A percentile compares a stretch with the other conserved stretches of the same genome.
Evolutionary conservation across 2,329 filamentous ascomycete species (phyloP).

Genomic region (Clarireedia hainanense): DNA sequence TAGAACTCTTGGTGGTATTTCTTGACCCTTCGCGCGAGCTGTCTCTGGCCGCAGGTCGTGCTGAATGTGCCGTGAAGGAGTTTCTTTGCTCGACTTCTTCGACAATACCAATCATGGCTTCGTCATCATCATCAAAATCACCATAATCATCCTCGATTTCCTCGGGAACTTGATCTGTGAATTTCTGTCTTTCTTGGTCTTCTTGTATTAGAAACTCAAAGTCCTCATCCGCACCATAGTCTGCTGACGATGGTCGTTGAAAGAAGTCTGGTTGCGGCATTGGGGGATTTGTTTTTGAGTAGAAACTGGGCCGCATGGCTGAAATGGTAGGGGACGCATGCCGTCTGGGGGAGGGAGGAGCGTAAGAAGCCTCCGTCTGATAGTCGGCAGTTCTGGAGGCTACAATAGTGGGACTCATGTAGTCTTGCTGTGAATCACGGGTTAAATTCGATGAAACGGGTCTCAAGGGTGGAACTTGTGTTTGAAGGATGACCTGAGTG

Average conservation of each 20-base stretch:
- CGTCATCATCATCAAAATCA: constrained; percentile 29
- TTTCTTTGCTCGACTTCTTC: constrained; percentile 35
- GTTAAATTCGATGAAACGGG: not conserved
- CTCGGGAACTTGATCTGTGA: constrained; percentile 3
- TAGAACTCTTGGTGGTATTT: constrained; percentile 13
- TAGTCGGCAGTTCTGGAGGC: not conserved
- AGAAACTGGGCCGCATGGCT: not conserved
- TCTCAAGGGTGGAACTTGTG: constrained; percentile 9
- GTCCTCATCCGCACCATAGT: constrained; percentile 21
- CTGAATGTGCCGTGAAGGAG: constrained; percentile 11
- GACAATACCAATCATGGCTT: constrained; percentile 34
- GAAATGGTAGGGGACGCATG: not conserved
- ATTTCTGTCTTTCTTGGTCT: constrained; percentile 16
- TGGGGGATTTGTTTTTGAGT: not conserved
- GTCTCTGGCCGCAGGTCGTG: constrained; percentile 20
- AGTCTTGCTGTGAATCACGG: not conserved
- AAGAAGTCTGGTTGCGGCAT: not conserved
- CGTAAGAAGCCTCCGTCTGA: not conserved
- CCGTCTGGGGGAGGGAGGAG: not conserved
- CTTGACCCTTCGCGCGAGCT: constrained; percentile 14
- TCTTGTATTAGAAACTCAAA: constrained; percentile 19
- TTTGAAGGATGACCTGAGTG: constrained; percentile 27
- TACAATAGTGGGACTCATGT: not conserved
- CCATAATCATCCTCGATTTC: constrained; percentile 19
- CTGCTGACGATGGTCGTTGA: constrained; percentile 13